Evolutionary conservation across 176 grass and related monocot species (phyloP), one percentile per base, ranked within the genome.

Genomic region (Typha latifolia): DNA sequence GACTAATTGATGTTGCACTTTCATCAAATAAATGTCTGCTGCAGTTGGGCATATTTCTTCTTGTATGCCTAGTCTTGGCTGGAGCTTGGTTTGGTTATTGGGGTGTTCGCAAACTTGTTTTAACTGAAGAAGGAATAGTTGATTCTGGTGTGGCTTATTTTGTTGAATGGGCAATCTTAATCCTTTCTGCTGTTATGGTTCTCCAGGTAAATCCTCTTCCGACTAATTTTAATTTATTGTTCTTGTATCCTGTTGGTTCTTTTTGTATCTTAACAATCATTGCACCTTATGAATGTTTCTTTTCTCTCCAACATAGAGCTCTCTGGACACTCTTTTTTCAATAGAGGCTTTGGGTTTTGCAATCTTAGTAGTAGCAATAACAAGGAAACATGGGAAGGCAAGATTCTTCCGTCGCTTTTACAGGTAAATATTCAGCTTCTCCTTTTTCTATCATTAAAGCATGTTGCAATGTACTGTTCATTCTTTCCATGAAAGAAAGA

Each of bases 31-130:
- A 51, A 11, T 47, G 12, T n/a, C 75, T 31, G 29, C 76, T 84
- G 72, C 85, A 96, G 93, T 68, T 96, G 66, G 93, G 80, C 49
- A 84, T 91, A 86, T 80, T 96, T 22, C 50, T 91, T 81, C 75
- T 96, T 0, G 76, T 91, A 51, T 83, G 76, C 14, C 72, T 96
- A 21, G 59, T 96, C 48, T 74, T 96, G 67, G 88, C 82, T 70
- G 88, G 93, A 82, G 93, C 93, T 63, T 96, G 93, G 93, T 91
- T 89, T 78, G 93, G 93, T 84, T 96, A 82, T 78, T 91, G 93
- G 93, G 88, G 83, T 84, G 93, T 96, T 64, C 85, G 80, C 72
- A 96, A 96, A 79, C 69, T 96, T 59, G 93, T 91, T 66, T 50
- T 96, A 66, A 91, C 88, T 19, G 93, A 96, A 79, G 85, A 96